Base-by-base conservation (phyloP, 768 basidiomycete species). In the Boletales sp. region DNA sequence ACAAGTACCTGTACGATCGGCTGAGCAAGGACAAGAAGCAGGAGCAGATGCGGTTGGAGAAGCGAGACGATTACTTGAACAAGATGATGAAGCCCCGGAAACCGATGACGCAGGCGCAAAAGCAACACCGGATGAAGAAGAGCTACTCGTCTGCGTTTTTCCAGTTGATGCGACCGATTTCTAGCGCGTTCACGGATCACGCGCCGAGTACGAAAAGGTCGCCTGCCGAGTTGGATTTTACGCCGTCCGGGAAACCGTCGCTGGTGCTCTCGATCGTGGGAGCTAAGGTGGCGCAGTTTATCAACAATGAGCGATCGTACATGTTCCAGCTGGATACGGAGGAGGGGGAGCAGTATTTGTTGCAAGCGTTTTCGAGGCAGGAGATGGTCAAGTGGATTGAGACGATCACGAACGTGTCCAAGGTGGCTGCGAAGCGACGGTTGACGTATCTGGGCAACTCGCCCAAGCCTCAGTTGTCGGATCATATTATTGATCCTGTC, bases 121-220 rank as follows among this genome's bases (percentile, higher is more conserved):
- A 90, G 67, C 84, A 86, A 48, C 87, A 89, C 53, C 78, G 87
- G n/a, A 82, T 85, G 68, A 91, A 91, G 78, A 88, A 90, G 70
- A 90, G 87, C 72, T 86, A 90, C 75, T 90, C 80, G 17, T 74
- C 84, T 1, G 85, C 87, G 5, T 86, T 92, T 67, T 78, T 91
- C 69, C 86, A 83, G 58, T 76, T 91, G 70, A 91, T 91, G 84
- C 79, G 90, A n/a, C 90, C 90, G 2, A 83, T 91, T 45, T 93
- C 90, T 14, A 90, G 82, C 52, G 90, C 90, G 2, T 92, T 92
- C 61, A 82, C 82, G 17, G 80, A 84, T 40, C 84, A 87, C 43
- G 73, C 76, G 24, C 45, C 68, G 46, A 46, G 55, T 9, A 42
- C 72, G 52, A 84, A 80, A 64, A 79, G 77, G 51, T 85, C 86